These are phyloP conservation scores for Pleurotus citrinopileatus DNA, from an alignment of 768 basidiomycete genomes.

Conservation along the genomic window DNA sequence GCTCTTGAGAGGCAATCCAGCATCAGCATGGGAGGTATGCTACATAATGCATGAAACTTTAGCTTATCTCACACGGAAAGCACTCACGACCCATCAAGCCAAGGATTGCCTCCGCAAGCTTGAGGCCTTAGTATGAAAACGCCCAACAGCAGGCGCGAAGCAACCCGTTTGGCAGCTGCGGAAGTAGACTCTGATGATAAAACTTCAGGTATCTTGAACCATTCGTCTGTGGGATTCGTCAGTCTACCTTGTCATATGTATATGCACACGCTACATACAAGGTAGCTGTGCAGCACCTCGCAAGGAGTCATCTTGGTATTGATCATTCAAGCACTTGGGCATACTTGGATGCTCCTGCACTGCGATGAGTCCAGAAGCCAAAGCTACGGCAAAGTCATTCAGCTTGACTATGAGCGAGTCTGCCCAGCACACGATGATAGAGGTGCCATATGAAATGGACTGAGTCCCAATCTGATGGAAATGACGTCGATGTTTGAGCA, in stretches of 20 bases:
- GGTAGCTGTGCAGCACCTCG: slow-evolving; percentile 70
- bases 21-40: slow-evolving; percentile 17
- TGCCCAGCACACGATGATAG: slow-evolving; percentile 58
- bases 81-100: slow-evolving; percentile 19
- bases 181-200: slow-evolving; percentile 51
- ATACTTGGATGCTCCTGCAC: slow-evolving; percentile 26
- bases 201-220: slow-evolving; percentile 42
- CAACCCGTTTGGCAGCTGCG: slow-evolving; percentile 57
- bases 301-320: slow-evolving; percentile 48
- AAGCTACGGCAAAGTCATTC: slow-evolving; percentile 28
- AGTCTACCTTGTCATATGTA: slow-evolving; percentile 8
- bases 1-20: slow-evolving; percentile 17
- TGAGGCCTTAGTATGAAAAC: slow-evolving; percentile 50
- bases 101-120: slow-evolving; percentile 24
- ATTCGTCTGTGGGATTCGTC: slow-evolving; percentile 41
- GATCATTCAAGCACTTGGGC: slow-evolving; percentile 30
- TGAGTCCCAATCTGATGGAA: slow-evolving; percentile 43
- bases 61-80: not conserved
- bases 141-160: slow-evolving; percentile 53
- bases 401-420: slow-evolving; percentile 59
- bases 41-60: slow-evolving; percentile 18
- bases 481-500: slow-evolving; percentile 52
- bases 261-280: slow-evolving; percentile 6
- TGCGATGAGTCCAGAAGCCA: slow-evolving; percentile 22
- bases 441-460: slow-evolving; percentile 20